phyloP scores from a whole-genome alignment of 2,329 filamentous ascomycete genomes.

The Aspergillus fijiensis region DNA sequence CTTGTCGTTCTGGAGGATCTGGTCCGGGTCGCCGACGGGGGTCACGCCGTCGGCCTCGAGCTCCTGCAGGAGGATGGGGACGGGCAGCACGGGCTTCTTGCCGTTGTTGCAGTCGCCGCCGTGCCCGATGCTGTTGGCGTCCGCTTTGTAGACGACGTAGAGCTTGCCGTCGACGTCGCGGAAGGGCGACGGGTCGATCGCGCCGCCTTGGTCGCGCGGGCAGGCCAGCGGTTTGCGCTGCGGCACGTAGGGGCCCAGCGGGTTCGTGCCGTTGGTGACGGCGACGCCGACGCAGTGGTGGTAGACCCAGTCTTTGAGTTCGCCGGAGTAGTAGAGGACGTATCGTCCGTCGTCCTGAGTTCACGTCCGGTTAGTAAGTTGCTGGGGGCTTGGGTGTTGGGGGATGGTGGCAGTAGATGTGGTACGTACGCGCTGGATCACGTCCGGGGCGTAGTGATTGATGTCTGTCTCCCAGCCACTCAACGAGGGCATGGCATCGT shows the following conservation, averaged over 20 bases:
- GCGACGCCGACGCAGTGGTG: slow-evolving; percentile 61
- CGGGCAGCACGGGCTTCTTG: slow-evolving; percentile 29
- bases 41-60: slow-evolving; percentile 50
- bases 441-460: slow-evolving; percentile 63
- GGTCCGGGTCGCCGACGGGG: slow-evolving; percentile 50
- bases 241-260: slow-evolving; percentile 49
- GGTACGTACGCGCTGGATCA: slow-evolving; percentile 46
- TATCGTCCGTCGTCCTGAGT: slow-evolving; percentile 46
- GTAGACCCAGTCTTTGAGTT: slow-evolving; percentile 36
- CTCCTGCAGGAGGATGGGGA: slow-evolving; percentile 41
- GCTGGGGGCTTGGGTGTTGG: not conserved
- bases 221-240: slow-evolving; percentile 52
- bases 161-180: slow-evolving; percentile 52
- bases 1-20: slow-evolving; percentile 61
- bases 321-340: slow-evolving; percentile 59
- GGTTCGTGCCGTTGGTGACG: slow-evolving; percentile 32
- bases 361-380: not conserved
- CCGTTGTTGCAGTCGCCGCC: slow-evolving; percentile 48
- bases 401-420: not conserved
- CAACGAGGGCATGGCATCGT: slow-evolving; percentile 53
- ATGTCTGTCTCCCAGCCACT: slow-evolving; percentile 53
- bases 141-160: slow-evolving; percentile 64
- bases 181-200: slow-evolving; percentile 63
- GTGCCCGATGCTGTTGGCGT: slow-evolving; percentile 56
- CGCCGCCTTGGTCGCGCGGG: slow-evolving; percentile 53